Conservation (phyloP, 2,329 filamentous ascomycete species). For the Capronia coronata region DNA sequence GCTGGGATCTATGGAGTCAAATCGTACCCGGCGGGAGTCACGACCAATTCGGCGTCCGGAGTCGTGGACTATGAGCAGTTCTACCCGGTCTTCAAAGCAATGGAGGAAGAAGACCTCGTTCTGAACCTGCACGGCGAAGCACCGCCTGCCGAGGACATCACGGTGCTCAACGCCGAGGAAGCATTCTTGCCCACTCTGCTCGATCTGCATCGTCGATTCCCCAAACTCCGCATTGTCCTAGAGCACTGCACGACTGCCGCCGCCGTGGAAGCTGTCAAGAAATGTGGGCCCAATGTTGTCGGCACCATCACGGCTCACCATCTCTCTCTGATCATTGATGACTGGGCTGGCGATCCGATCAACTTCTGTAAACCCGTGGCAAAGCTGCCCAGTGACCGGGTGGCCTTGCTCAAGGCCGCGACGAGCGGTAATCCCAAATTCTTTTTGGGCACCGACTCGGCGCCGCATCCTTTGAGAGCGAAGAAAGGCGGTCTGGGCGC, state of each 20-base stretch:
- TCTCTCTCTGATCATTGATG: constrained; percentile 70
- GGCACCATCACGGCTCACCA: constrained; percentile 84
- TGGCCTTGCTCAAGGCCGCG: constrained; percentile 61
- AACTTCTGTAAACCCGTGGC: constrained; percentile 73
- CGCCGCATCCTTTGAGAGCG: constrained; percentile 55
- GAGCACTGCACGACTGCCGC: constrained; percentile 83
- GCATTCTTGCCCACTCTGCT: constrained; percentile 74
- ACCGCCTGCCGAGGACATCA: constrained; percentile 44
- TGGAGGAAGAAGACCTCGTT: constrained; percentile 77
- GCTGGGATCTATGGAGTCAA: constrained; percentile 61
- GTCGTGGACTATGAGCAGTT: constrained; percentile 41
- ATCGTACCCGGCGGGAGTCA: constrained; percentile 43
- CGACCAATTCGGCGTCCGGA: constrained; percentile 51
- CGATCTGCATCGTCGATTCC: constrained; percentile 67
- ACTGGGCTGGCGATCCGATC: constrained; percentile 66
- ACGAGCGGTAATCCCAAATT: constrained; percentile 52
- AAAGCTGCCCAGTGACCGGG: constrained; percentile 65
- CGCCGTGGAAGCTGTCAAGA: constrained; percentile 68
- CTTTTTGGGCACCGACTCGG: constrained; percentile 65
- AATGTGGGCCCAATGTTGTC: constrained; percentile 70
- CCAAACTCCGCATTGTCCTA: constrained; percentile 55
- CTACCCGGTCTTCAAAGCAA: constrained; percentile 68
- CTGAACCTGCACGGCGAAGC: constrained; percentile 91
- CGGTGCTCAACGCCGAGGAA: constrained; percentile 63
- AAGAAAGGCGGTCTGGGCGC: constrained; percentile 44